Evolutionary conservation across 208 protist genomes (phyloP), one percentile per base, ranked within the genome.

Genomic region (Acanthamoeba healyi): DNA sequence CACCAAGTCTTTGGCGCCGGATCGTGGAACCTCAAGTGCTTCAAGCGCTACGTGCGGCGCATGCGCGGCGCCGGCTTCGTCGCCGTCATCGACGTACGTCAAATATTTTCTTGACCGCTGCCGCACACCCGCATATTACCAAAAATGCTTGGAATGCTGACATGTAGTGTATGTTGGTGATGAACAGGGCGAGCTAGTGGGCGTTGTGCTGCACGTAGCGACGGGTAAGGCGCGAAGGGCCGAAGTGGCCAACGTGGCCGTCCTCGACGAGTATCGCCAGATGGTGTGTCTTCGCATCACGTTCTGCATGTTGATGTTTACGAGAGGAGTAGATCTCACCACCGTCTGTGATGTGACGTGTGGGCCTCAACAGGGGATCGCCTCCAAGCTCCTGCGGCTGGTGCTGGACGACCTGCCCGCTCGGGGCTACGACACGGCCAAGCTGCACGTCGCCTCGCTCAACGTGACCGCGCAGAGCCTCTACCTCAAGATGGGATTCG

Each of bases 191-290:
- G 38, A n/a, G 24, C 36, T 79, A 9, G 70, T 46, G 70, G 70
- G 70, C 5, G 6, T 79, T 4, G 70, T 79, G 22, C 70, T 79
- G 70, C 29, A 79, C 70, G 26, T 79, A 6, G 7, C 36, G 0
- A 79, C 70, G 3, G 26, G 51, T 19, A 58, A 58, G 51, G 0
- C 14, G 51, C 5, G 51, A 26, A 19, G 9, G 6, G 70, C 38
- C 4, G 70, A 79, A 19, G 38, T 79, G 5, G 70, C 70, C 36
- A 79, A 79, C 29, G 70, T 79, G 34, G 70, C 12, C 34, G 70
- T 79, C 4, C 70, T 79, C 29, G 70, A 79, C 12, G 70, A 79
- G 70, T 79, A 29, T 26, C 70, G 70, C 22, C 70, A 79, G 29
- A 79, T 79, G 70, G 70, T 79, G n/a, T 67, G 10, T 17, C 22